These are phyloP conservation scores for Spathaspora sp. DNA, from an alignment of 805 yeast genomes.

Conservation along the genomic window DNA sequence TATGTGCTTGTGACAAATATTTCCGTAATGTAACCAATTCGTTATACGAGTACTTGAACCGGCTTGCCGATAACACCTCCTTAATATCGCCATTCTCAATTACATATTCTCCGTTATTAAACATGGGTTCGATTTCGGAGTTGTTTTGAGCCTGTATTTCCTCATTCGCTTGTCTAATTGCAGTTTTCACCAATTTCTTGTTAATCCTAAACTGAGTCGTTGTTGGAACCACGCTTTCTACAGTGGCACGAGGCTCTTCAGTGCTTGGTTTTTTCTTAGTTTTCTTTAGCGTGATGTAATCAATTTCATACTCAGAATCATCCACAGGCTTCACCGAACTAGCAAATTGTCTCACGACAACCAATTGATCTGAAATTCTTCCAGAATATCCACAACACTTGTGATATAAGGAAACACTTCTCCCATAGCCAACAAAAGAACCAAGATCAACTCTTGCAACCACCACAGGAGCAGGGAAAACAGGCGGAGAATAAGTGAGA, in stretches of 20 bases:
- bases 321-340: neutral
- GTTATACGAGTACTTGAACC: neutral
- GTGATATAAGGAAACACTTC: neutral
- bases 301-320: constrained; percentile 20
- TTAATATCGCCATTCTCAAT: neutral
- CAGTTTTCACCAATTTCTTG: neutral
- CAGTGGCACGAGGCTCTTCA: neutral
- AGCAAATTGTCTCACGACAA: neutral
- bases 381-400: neutral
- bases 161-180: neutral
- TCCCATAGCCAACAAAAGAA: neutral
- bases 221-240: neutral
- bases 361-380: neutral
- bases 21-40: neutral
- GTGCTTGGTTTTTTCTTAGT: constrained; percentile 3
- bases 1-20: neutral
- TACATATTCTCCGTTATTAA: neutral
- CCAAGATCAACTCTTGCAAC: neutral
- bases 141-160: neutral
- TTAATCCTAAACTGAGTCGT: neutral
- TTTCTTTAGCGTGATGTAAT: constrained; percentile 18
- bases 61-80: neutral
- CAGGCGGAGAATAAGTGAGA: neutral
- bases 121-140: neutral
- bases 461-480: neutral